These are phyloP conservation scores for Saccharomycopsis schoenii DNA, from an alignment of 805 yeast genomes.

Conservation along the genomic window DNA sequence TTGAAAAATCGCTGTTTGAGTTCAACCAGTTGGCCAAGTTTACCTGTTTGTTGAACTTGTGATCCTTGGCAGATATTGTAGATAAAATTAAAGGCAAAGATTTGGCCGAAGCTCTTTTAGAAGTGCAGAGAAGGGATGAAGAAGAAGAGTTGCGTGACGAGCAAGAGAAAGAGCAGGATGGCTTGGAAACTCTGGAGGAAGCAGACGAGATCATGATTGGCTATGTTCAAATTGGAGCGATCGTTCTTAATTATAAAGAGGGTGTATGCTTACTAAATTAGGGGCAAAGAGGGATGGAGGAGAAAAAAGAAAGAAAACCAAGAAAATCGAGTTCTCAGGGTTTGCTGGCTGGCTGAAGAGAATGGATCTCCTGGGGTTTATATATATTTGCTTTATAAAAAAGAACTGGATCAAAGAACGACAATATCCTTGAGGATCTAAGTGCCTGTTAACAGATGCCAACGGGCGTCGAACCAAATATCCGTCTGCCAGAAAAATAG, in stretches of 20 bases:
- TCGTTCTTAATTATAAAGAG: too few species aligned
- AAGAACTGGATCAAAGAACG: not conserved
- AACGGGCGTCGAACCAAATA: not conserved
- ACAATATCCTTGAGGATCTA: not conserved
- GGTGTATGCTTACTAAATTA: too few species aligned
- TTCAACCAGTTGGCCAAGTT: not conserved
- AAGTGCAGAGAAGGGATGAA: not conserved
- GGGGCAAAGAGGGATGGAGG: not conserved
- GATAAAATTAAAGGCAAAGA: not conserved
- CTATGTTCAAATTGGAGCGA: too few species aligned
- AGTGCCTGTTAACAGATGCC: not conserved
- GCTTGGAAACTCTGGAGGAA: not conserved
- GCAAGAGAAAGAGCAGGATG: not conserved
- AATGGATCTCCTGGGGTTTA: not conserved
- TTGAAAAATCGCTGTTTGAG: not conserved
- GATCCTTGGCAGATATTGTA: not conserved
- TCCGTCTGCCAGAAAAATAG: not conserved
- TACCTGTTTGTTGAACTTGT: not conserved
- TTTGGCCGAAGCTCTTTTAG: not conserved
- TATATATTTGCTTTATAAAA: not conserved
- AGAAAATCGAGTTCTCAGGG: not conserved
- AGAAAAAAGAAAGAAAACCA: not conserved
- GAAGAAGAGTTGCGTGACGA: not conserved
- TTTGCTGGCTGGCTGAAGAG: not conserved
- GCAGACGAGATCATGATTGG: not conserved